These are phyloP conservation scores for Trypanosomatidae sp. DNA, from an alignment of 208 protist genomes.

Conservation along the genomic window DNA sequence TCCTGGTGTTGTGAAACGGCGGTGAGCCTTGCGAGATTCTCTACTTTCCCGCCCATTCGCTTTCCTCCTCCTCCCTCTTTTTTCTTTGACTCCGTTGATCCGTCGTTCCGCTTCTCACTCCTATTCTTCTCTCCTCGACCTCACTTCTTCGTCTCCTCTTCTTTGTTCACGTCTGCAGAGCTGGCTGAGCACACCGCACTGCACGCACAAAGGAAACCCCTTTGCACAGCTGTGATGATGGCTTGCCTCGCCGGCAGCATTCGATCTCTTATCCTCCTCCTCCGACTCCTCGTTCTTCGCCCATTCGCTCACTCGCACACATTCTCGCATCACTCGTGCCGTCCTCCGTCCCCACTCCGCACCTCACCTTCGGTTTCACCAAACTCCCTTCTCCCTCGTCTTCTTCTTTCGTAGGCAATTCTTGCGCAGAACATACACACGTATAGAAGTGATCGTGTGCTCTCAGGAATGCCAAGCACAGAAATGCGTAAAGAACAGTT, in stretches of 20 bases:
- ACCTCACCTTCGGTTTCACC: background rate
- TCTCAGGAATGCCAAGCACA: background rate
- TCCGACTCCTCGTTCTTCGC: conserved; percentile 3
- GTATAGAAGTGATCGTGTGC: background rate
- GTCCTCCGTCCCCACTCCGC: background rate
- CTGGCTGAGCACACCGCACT: background rate
- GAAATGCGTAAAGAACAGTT: background rate
- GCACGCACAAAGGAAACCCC: background rate
- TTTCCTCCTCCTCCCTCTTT: background rate
- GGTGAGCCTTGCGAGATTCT: background rate
- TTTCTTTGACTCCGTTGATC: conserved; percentile 3
- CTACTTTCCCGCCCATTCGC: background rate
- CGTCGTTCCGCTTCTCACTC: conserved; percentile 12
- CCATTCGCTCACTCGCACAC: conserved; percentile 5
- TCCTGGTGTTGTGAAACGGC: background rate
- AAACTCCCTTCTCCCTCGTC: background rate
- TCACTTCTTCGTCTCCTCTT: conserved; percentile 7
- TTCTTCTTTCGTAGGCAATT: background rate
- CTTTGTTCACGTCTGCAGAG: conserved; percentile 6
- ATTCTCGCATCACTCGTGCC: conserved; percentile 1
- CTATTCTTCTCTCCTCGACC: conserved; percentile 14
- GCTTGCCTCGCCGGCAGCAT: conserved; percentile 1
- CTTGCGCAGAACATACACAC: background rate
- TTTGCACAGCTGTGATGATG: background rate
- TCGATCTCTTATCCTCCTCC: conserved; percentile 8